Evolutionary conservation across 192 early-diverging fungal genomes (phyloP), one percentile per base, ranked within the genome.

Genomic region (Coemansia sp.): DNA sequence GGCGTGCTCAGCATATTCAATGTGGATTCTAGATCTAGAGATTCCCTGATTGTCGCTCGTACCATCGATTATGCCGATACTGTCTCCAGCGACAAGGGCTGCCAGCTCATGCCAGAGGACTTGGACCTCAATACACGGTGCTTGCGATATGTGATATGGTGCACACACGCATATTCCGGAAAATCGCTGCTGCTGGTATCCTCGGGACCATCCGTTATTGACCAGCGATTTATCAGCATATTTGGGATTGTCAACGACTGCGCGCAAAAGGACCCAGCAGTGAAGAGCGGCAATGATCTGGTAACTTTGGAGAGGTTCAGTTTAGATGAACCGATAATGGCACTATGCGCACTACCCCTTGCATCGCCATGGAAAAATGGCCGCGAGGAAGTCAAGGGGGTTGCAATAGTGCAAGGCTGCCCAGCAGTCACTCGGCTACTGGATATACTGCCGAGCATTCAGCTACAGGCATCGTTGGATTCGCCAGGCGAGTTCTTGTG

Each of bases 1-100:
- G 64, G 71, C 43, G 60, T 67, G 4, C 9, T 74, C 13, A 62
- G 64, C 28, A 24, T 74, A 3, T 74, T 74, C 47, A 37, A 20
- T 14, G 11, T 13, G 25, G 41, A n/a, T 17, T 11, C 50, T 3
- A 36, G 50, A 13, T 17, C 54, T n/a, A 46, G 43, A 5, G 10
- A 22, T 0, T 25, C 17, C 9, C 64, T 64, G 15, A 15, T 58
- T n/a, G 44, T 60, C 5, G 58, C 55, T 8, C 50, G 55, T 5
- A 52, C 64, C 4, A 49, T 67, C 6, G 33, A 32, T 9, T 27
- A 48, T 24, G 45, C 49, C 10, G 59, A 57, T 29, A 27, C 50
- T 1, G 15, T 33, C 3, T 22, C 40, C 9, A 22, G 19, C 13
- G 20, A 11, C 4, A 42, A 22, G 18, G 17, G 6, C 19, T 3